Percentiles rank a stretch among this genome's conserved stretches.
phyloP scores from a whole-genome alignment of 2,329 filamentous ascomycete species.

The Arthrinium puccinioides region DNA sequence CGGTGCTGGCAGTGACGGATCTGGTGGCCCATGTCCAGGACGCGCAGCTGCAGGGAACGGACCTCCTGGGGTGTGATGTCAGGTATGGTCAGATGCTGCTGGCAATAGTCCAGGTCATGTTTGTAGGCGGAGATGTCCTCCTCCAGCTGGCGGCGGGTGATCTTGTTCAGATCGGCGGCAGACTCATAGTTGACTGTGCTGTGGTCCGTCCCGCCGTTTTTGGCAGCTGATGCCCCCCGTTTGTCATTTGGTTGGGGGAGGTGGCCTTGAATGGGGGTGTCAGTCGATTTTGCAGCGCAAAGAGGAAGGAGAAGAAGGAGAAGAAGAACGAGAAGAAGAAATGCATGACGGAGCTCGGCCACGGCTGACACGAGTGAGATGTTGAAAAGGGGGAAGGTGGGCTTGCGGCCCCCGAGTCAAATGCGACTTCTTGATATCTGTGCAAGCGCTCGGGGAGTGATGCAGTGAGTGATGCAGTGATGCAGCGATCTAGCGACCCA shows the following conservation, averaged over 20 bases:
- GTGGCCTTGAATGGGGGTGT: no score
- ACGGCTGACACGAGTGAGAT: no score
- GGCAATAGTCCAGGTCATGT: slow-evolving; percentile 35
- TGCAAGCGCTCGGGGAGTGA: no score
- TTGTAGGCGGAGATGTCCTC: slow-evolving; percentile 35
- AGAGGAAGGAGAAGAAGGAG: background rate
- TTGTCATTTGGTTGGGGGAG: slow-evolving; percentile 9
- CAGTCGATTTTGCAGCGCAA: background rate
- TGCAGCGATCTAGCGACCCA: no score
- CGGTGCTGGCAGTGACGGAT: slow-evolving; percentile 34
- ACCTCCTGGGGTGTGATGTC: slow-evolving; percentile 32
- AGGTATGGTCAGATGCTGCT: slow-evolving; percentile 18
- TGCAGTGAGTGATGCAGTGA: no score
- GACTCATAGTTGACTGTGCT: slow-evolving; percentile 18
- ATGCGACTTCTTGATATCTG: no score
- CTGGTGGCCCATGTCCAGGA: slow-evolving; percentile 35
- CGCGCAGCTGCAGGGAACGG: slow-evolving; percentile 33
- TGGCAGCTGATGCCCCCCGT: slow-evolving; percentile 3
- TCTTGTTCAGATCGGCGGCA: slow-evolving; percentile 17
- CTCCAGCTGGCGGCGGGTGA: slow-evolving; percentile 28
- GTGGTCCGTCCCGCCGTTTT: background rate
- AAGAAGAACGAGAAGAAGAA: background rate
- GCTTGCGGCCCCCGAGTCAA: no score
- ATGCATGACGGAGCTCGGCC: no score
- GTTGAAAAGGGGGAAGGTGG: no score